Base-by-base conservation (phyloP, 2,329 filamentous ascomycete species). In the Diplodia corticola region DNA sequence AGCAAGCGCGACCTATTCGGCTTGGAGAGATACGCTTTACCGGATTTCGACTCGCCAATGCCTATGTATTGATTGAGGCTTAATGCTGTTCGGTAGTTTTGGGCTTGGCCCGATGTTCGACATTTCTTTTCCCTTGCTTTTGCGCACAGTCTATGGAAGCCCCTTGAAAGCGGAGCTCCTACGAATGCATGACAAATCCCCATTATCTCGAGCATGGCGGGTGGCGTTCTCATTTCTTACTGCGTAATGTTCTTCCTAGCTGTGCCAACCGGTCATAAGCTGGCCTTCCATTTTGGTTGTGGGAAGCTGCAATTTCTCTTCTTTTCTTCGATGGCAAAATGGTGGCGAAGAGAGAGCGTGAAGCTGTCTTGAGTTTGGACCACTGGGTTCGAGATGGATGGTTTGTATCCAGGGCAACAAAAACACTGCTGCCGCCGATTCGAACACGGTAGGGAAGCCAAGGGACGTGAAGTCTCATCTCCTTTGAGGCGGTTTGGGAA, bases 1-100 rank as follows among this genome's bases (percentile, higher is more conserved):
- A 49, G 55, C 20, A 68, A 67, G 61, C 60, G 67, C 17, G 67
- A 68, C 28, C 26, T 68, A 15, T 67, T 68, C 48, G 65, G 64
- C 44, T 28, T 68, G 5, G 53, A 61, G n/a, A 48, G 20, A 13
- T 61, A 48, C 26, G n/a, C 26, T 7, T n/a, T 26, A 12, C 22
- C 28, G 6, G 57, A 61, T 20, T 24, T 64, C 9, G 63, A 35
- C n/a, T 46, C 63, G 33, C 61, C 61, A n/a, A 35, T 35, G 24
- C 48, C 48, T 10, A 7, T 20, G 13, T 64, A 30, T 10, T 64
- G 40, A 44, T 20, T 9, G 40, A 44, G 6, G 40, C 40, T 26
- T 26, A 40, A 24, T 9, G 13, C 26, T 9, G 2, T 26, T 48
- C 30, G 22, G 15, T 51, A 33, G 26, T 17, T n/a, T 35, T 40